These are phyloP conservation scores for Ramaria sp. DNA, from an alignment of 768 basidiomycete species.

Conservation along the genomic window DNA sequence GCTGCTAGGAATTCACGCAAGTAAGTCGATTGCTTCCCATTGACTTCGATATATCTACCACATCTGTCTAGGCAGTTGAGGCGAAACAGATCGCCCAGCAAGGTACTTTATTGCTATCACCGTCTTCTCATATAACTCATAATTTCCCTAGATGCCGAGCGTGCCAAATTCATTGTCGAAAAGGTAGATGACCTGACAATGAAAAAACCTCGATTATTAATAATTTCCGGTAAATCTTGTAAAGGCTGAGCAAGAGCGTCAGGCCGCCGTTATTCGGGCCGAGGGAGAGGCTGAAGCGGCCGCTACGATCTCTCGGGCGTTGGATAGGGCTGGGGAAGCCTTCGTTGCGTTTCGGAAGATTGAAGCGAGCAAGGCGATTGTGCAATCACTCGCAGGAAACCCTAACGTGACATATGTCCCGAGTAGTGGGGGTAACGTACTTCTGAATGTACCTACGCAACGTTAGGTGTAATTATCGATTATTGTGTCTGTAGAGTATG, in stretches of 20 bases:
- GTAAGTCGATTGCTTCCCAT: slow-evolving; percentile 16
- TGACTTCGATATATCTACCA: background rate
- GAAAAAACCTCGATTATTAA: background rate
- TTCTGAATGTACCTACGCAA: slow-evolving; percentile 69
- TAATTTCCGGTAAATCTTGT: slow-evolving; percentile 7
- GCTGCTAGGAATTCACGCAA: slow-evolving; percentile 72
- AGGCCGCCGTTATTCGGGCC: slow-evolving; percentile 95
- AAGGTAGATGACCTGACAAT: slow-evolving; percentile 44
- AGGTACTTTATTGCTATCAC: slow-evolving; percentile 35
- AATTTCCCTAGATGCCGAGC: slow-evolving; percentile 70
- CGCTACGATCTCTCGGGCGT: slow-evolving; percentile 76
- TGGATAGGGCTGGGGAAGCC: slow-evolving; percentile 92
- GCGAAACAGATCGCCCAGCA: slow-evolving; percentile 99
- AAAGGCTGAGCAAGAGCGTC: slow-evolving; percentile 98
- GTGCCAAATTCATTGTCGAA: slow-evolving; percentile 98
- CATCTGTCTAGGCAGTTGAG: slow-evolving; percentile 67
- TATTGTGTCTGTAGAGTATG: background rate
- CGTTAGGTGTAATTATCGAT: slow-evolving; percentile 20
- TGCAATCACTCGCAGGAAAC: slow-evolving; percentile 65
- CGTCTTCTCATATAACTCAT: background rate
- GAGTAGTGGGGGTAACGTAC: slow-evolving; percentile 64
- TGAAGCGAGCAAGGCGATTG: slow-evolving; percentile 97
- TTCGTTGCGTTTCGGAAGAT: slow-evolving; percentile 94
- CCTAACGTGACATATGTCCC: slow-evolving; percentile 88
- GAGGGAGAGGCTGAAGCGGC: slow-evolving; percentile 99